A percentile compares a stretch with the other conserved stretches of the same genome.
These are phyloP conservation scores for Talaromyces borbonicus DNA, from an alignment of 495 filamentous ascomycete species.

Conservation along the genomic window DNA sequence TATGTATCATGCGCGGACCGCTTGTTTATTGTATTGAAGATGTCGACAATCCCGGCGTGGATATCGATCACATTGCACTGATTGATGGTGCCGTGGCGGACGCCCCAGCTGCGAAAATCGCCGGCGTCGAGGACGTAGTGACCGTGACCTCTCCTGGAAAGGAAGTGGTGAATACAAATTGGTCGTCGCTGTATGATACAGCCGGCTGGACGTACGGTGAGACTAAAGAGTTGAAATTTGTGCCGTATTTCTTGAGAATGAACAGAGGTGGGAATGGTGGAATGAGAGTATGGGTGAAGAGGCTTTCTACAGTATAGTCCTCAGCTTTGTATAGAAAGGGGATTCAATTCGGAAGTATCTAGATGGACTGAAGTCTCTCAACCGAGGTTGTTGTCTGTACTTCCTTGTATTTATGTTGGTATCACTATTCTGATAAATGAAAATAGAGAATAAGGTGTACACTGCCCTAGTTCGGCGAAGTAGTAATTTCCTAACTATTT, in stretches of 20 bases:
- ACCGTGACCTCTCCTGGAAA: constrained; percentile 19
- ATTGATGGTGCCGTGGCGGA: constrained; percentile 22
- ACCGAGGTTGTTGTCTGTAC: too few relatives aligned
- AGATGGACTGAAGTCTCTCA: too few relatives aligned
- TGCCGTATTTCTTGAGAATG: constrained; percentile 42
- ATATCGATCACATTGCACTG: constrained; percentile 40
- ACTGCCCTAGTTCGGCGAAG: background rate
- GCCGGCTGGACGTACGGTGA: constrained; percentile 7
- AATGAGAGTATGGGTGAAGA: constrained; percentile 30
- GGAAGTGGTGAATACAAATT: constrained; percentile 12
- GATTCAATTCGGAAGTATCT: too few relatives aligned
- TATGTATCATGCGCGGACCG: constrained; percentile 43
- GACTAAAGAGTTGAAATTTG: constrained; percentile 28
- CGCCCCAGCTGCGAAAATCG: constrained; percentile 18
- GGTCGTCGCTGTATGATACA: constrained; percentile 1
- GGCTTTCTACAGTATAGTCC: background rate
- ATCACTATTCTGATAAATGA: too few relatives aligned
- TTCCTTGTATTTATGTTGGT: too few relatives aligned
- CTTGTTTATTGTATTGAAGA: constrained; percentile 51
- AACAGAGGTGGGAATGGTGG: constrained; percentile 43
- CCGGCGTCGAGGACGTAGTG: constrained; percentile 22
- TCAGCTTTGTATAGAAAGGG: constrained; percentile 6
- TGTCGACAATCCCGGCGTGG: constrained; percentile 44
- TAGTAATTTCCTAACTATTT: too few relatives aligned
- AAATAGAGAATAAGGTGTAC: background rate